phyloP scores from a whole-genome alignment of 139 green algal genomes.

The Chlamydomonas schloesseri region DNA sequence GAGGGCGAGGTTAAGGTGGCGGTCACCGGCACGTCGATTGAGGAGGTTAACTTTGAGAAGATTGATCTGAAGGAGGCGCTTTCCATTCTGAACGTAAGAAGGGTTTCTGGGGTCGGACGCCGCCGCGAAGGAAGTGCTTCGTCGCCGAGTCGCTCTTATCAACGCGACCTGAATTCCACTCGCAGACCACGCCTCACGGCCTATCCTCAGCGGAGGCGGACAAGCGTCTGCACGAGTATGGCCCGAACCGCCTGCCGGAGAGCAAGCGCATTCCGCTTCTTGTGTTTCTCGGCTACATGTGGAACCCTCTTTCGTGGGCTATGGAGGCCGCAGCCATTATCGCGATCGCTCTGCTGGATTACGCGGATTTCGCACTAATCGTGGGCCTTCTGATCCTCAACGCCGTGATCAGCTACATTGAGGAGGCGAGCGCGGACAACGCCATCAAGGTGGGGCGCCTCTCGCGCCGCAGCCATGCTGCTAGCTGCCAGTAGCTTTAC shows the following conservation, averaged over 20 bases:
- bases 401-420: slow-evolving; percentile 82
- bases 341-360: slow-evolving; percentile 86
- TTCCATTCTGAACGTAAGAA: slow-evolving; percentile 63
- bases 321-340: slow-evolving; percentile 91
- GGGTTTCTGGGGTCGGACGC: not conserved
- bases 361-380: slow-evolving; percentile 83
- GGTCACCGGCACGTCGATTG: slow-evolving; percentile 16
- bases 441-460: slow-evolving; percentile 84
- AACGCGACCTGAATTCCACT: not conserved
- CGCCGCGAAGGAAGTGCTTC: not conserved
- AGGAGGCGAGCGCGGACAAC: slow-evolving; percentile 84
- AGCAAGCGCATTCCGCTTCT: slow-evolving; percentile 73
- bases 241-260: slow-evolving; percentile 87
- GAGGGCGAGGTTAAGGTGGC: slow-evolving; percentile 53
- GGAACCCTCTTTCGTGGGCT: slow-evolving; percentile 88
- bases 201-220: slow-evolving; percentile 61
- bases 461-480: too few species aligned
- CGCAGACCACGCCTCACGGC: slow-evolving; percentile 19
- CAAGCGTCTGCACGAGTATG: slow-evolving; percentile 77
- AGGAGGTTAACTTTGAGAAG: slow-evolving; percentile 85
- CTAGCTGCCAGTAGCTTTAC: too few species aligned
- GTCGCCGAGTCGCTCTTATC: not conserved
- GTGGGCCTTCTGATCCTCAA: slow-evolving; percentile 83
- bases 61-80: slow-evolving; percentile 67
- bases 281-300: slow-evolving; percentile 82